Base-by-base conservation (phyloP, 345 rosid species). In the Eucalyptus erythrocorys region DNA sequence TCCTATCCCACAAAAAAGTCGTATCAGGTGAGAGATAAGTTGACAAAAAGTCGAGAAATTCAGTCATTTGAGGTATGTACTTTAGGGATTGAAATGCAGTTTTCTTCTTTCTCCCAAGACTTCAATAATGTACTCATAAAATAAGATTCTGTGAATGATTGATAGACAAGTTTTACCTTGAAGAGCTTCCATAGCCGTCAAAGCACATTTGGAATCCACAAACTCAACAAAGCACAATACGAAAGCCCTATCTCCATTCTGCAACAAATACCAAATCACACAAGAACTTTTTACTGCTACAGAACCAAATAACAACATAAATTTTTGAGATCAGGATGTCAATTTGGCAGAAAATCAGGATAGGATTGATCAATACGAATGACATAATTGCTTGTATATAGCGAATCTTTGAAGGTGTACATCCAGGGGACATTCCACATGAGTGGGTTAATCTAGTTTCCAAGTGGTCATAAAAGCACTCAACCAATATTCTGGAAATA, bases 161-260 rank as follows among this genome's bases (percentile, higher is more conserved):
- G 22, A 19, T 49, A 6, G 43, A 53, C 34, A 47, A 50, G 32
- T 37, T 61, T 76, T 91, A 95, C 97, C 97, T 89, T 95, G 95
- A 87, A 95, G 94, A 87, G 94, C 94, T 86, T 93, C 91, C 95
- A 92, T 89, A 49, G 96, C 97, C 71, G 94, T 93, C 61, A 85
- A 48, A 87, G 94, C 96, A 90, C 92, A 93, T n/a, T 91, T 91
- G 57, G 92, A 71, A 88, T 95, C 93, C 82, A 40, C 43, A 8
- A 95, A 95, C 90, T 94, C 96, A 71, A 93, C 95, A 90, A 95
- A 95, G 91, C 97, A 93, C 86, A 93, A 87, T 45, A 95, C 94
- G 88, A 89, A 79, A n/a, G 95, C 93, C 87, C 66, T 89, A 64
- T 92, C 96, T 91, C 94, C 94, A 68, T 79, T 88, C 97, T 93